Conservation (phyloP, 2,329 filamentous ascomycete species). For the Apiospora pterosperma region DNA sequence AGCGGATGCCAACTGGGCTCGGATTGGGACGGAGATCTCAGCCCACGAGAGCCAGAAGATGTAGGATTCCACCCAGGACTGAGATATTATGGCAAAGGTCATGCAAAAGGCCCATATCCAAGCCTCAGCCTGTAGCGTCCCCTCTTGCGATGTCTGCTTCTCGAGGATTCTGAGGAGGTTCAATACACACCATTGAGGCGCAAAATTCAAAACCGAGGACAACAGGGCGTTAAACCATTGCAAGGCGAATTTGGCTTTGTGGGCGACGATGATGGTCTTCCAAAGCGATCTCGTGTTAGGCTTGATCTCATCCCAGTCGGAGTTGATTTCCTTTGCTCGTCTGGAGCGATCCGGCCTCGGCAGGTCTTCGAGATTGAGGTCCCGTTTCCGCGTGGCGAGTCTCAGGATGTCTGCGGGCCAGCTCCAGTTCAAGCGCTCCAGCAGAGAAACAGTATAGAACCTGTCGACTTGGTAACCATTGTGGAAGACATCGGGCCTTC, state of each 20-base stretch:
- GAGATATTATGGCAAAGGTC: conserved; percentile 54
- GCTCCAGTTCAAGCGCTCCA: conserved; percentile 60
- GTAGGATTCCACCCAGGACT: conserved; percentile 61
- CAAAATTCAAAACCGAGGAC: conserved; percentile 58
- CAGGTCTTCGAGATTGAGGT: conserved; percentile 60
- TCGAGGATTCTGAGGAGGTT: conserved; percentile 65
- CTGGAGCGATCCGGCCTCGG: conserved; percentile 56
- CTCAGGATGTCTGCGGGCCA: conserved; percentile 58
- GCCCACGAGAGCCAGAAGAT: conserved; percentile 64
- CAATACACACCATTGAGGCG: conserved; percentile 67
- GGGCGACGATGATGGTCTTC: conserved; percentile 55
- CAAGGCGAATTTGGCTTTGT: conserved; percentile 50
- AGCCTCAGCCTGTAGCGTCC: conserved; percentile 44
- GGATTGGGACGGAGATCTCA: conserved; percentile 63
- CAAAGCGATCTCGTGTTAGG: conserved; percentile 51
- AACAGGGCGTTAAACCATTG: conserved; percentile 57
- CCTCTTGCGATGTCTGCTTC: conserved; percentile 39
- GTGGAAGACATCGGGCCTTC: conserved; percentile 64
- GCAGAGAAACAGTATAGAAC: conserved; percentile 57
- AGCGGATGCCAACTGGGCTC: conserved; percentile 66
- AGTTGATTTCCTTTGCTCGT: conserved; percentile 46
- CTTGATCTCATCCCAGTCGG: conserved; percentile 43
- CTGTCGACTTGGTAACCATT: conserved; percentile 58
- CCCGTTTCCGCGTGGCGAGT: conserved; percentile 52
- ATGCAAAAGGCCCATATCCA: conserved; percentile 67